phyloP scores from a whole-genome alignment of 768 basidiomycete genomes.

The Guyanaporus albipodus region DNA sequence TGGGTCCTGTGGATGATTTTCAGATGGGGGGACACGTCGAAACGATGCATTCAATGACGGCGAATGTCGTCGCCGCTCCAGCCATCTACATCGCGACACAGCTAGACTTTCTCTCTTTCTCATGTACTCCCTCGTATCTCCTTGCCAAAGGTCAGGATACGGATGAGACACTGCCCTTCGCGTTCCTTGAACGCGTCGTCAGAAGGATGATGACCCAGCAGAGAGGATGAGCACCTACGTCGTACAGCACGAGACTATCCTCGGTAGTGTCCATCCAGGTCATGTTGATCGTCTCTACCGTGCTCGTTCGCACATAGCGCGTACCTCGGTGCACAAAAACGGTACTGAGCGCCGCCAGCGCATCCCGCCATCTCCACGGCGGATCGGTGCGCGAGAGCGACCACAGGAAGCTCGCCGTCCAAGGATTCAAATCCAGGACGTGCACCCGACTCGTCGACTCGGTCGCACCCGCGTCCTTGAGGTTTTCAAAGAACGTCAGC shows the following conservation, averaged over 20 bases:
- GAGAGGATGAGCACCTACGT: slow-evolving; percentile 37
- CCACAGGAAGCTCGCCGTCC: slow-evolving; percentile 23
- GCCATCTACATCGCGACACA: slow-evolving; percentile 1
- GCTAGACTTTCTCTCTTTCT: too few species aligned
- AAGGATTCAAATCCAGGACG: slow-evolving; percentile 29
- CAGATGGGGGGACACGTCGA: slow-evolving; percentile 37
- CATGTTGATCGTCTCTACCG: slow-evolving; percentile 43
- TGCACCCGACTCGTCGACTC: slow-evolving; percentile 26
- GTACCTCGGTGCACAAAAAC: slow-evolving; percentile 25
- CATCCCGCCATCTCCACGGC: slow-evolving; percentile 32
- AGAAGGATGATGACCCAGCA: not conserved
- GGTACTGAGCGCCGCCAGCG: slow-evolving; percentile 25
- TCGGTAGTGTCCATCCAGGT: slow-evolving; percentile 54
- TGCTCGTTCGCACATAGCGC: slow-evolving; percentile 33
- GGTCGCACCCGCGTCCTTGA: slow-evolving; percentile 13
- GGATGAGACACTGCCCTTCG: slow-evolving; percentile 32
- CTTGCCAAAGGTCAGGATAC: slow-evolving; percentile 30
- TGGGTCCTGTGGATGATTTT: slow-evolving; percentile 72
- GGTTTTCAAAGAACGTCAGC: slow-evolving; percentile 30
- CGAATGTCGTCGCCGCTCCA: too few species aligned
- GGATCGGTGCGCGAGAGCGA: slow-evolving; percentile 24
- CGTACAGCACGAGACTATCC: slow-evolving; percentile 55
- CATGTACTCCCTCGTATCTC: slow-evolving; percentile 15
- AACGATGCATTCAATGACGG: too few species aligned
- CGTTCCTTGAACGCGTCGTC: slow-evolving; percentile 21